Conservation (phyloP, 306 rosid genomes). For the Cicer cuneatum region DNA sequence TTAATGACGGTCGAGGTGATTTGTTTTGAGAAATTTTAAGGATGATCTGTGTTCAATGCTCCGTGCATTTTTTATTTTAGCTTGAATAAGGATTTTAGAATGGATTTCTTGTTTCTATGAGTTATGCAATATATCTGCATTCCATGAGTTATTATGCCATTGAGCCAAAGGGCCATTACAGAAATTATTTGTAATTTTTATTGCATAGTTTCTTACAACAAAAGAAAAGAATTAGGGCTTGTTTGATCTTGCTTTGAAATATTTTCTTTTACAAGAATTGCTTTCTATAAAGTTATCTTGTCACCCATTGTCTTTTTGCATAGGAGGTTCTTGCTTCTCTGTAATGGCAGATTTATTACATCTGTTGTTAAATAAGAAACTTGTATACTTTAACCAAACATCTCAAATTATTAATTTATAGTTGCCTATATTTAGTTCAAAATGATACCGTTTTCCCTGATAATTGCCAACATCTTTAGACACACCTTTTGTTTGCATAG, state of each 20-base stretch:
- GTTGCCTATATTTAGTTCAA: too few species aligned
- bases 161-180: neutral
- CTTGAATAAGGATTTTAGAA: neutral
- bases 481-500: neutral
- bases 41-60: neutral
- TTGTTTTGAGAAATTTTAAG: constrained; percentile 15
- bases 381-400: neutral
- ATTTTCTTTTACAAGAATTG: too few species aligned
- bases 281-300: too few species aligned
- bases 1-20: neutral
- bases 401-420: neutral
- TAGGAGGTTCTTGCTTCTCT: neutral
- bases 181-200: neutral
- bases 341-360: neutral
- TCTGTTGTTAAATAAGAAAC: neutral
- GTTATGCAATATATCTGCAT: neutral
- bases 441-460: neutral
- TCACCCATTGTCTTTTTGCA: too few species aligned
- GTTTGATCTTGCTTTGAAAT: too few species aligned
- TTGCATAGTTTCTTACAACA: neutral
- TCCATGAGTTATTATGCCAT: neutral
- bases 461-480: constrained; percentile 5
- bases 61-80: neutral
- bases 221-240: neutral
- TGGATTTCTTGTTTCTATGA: neutral